A percentile compares a stretch with the other conserved stretches of the same genome.
Evolutionary conservation across 1,284 basidiomycete genomes (phyloP).

Genomic region (Trametes pubescens): DNA sequence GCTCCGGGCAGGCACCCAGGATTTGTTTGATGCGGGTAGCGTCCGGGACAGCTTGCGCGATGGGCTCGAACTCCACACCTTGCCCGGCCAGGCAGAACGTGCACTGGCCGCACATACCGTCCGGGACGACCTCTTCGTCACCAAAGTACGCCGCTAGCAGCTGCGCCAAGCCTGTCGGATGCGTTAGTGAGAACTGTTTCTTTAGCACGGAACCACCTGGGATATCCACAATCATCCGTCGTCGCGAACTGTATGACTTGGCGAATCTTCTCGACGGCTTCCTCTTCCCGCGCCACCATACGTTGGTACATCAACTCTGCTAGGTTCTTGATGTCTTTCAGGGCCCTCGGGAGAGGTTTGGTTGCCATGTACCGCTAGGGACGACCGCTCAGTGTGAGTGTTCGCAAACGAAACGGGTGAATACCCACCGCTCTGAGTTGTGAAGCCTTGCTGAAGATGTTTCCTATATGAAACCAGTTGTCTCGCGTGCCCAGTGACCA

Average conservation of each 20-base stretch:
- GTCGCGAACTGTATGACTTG: slow-evolving; percentile 54
- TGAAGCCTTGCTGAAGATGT: slow-evolving; percentile 47
- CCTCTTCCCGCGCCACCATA: slow-evolving; percentile 53
- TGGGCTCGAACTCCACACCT: slow-evolving; percentile 46
- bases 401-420: too few relatives aligned
- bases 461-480: slow-evolving; percentile 35
- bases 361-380: slow-evolving; percentile 49
- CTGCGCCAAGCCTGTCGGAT: slow-evolving; percentile 52
- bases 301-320: slow-evolving; percentile 47
- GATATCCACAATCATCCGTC: slow-evolving; percentile 52
- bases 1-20: slow-evolving; percentile 52
- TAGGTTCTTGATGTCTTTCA: slow-evolving; percentile 47
- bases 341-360: slow-evolving; percentile 47
- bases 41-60: slow-evolving; percentile 42
- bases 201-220: not conserved
- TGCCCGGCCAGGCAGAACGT: slow-evolving; percentile 53
- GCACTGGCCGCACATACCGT: slow-evolving; percentile 53
- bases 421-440: slow-evolving; percentile 52
- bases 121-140: slow-evolving; percentile 51
- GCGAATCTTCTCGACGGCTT: slow-evolving; percentile 51
- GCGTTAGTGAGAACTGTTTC: not conserved
- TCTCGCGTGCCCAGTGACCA: not conserved
- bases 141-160: slow-evolving; percentile 56
- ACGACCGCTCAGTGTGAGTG: not conserved
- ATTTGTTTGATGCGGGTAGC: slow-evolving; percentile 47